Base-by-base conservation (phyloP, 2,329 filamentous ascomycete species). In the Alternaria conjuncta region DNA sequence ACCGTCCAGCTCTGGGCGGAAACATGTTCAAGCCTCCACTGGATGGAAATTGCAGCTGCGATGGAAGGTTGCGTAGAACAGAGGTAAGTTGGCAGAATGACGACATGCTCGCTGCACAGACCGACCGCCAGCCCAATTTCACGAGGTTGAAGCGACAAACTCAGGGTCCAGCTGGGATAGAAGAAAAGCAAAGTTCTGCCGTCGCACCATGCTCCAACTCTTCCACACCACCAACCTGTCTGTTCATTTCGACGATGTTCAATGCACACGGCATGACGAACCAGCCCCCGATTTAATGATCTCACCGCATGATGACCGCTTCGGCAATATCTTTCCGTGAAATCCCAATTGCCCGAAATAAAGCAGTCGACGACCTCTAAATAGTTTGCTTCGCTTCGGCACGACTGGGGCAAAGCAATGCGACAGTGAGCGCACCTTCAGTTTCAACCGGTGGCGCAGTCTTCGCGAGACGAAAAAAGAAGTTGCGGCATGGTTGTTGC, bases 21-120 rank as follows among this genome's bases (percentile, higher is more conserved):
- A 30, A 51, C 26, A 51, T 46, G 36, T 46, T 46, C 20, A 23
- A 46, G 20, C 44, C 44, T 46, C 21, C 20, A 46, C 20, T 15
- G 20, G 44, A 46, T 23, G 20, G 26, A 58, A 44, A 66, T 58
- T 66, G 67, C 61, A 65, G 63, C 59, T 61, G 53, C 55, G 47
- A 50, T 55, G n/a, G 30, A 23, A 55, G 36, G 49, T 55, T 36
- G 18, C 21, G 44, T 49, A 18, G 21, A 25, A n/a, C 26, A 50
- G 59, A 46, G 60, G 49, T 18, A 55, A 43, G 20, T 53, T 53
- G 45, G 45, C 43, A 25, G 46, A 55, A 67, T 75, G 74, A 75
- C 71, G 71, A 73, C 71, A 74, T 67, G 47, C 53, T 44, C 30
- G 28, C 28, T 55, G 60, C 64, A 71, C 69, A 47, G 66, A 65